Evolutionary conservation across 352 stramenopile species (phyloP).

Genomic region (Blastocystis hominis): DNA sequence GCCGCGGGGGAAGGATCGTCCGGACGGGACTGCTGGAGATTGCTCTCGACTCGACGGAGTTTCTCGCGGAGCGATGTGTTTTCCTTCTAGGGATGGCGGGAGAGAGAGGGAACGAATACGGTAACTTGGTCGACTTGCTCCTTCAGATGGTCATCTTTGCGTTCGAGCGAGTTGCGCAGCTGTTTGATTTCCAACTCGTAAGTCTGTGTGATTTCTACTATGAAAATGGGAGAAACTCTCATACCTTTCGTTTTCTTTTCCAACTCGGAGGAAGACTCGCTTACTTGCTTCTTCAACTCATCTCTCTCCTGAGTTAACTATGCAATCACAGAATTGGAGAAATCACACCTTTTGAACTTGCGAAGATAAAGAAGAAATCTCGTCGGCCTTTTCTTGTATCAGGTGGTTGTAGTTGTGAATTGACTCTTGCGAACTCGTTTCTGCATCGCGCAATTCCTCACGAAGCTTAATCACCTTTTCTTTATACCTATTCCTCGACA

Average conservation of each 20-base stretch:
- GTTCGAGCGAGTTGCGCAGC: not conserved
- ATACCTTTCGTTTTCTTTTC: not conserved
- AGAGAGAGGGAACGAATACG: not conserved
- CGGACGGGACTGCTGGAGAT: not conserved
- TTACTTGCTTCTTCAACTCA: not conserved
- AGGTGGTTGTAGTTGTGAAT: constrained; percentile 30
- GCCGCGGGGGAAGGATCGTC: not conserved
- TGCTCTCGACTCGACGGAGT: not conserved
- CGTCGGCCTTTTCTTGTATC: constrained; percentile 20
- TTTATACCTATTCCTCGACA: not conserved
- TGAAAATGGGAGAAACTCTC: not conserved
- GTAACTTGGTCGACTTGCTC: not conserved
- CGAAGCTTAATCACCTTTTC: constrained; percentile 21
- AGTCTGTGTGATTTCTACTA: not conserved
- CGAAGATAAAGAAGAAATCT: not conserved
- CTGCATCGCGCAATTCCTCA: constrained; percentile 30
- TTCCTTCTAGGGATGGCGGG: not conserved
- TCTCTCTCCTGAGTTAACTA: not conserved
- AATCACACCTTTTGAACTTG: constrained; percentile 1
- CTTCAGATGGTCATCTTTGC: not conserved
- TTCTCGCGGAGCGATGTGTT: not conserved
- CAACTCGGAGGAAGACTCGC: not conserved
- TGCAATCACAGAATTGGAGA: not conserved
- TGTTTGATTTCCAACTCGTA: not conserved
- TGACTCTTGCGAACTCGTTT: constrained; percentile 31